Conservation (phyloP, 768 basidiomycete species). For the Termitomyces sp. region DNA sequence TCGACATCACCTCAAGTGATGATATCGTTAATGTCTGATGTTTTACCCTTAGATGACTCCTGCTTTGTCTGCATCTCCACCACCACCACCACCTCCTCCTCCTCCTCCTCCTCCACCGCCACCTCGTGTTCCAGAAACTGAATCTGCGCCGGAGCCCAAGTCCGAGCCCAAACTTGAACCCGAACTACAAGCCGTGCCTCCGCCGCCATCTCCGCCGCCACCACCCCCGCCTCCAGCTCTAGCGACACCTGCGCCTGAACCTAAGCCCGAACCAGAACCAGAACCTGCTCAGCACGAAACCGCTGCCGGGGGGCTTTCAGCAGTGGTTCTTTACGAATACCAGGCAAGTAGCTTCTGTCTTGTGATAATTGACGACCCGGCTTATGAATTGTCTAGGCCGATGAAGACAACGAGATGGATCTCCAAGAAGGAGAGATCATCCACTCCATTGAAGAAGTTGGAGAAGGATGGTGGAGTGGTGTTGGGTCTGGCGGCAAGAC, state of each 20-base stretch:
- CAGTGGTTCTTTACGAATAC: conserved; percentile 78
- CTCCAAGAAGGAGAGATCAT: conserved; percentile 79
- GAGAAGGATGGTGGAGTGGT: conserved; percentile 93
- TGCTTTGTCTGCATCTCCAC: conserved; percentile 25
- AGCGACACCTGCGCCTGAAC: background rate
- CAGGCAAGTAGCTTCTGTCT: conserved; percentile 36
- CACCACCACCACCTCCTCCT: conserved; percentile 32
- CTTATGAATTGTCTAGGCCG: conserved; percentile 38
- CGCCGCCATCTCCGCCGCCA: background rate
- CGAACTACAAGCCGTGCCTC: background rate
- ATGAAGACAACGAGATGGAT: conserved; percentile 83
- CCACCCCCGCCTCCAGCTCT: background rate
- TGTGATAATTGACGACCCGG: background rate
- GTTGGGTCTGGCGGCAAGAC: conserved; percentile 62
- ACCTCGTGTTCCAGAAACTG: conserved; percentile 22
- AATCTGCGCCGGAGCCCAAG: conserved; percentile 35
- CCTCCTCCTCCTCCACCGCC: conserved; percentile 31
- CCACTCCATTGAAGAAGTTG: conserved; percentile 76
- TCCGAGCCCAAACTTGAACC: conserved; percentile 25
- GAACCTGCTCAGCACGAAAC: conserved; percentile 23
- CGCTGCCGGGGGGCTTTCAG: conserved; percentile 43
- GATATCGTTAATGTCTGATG: conserved; percentile 6
- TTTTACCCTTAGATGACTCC: background rate
- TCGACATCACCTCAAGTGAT: background rate
- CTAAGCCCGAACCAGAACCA: conserved; percentile 14